A percentile compares a stretch with the other conserved stretches of the same genome.
Conservation (phyloP, 495 filamentous ascomycete species). For the Tuber calosporum region DNA sequence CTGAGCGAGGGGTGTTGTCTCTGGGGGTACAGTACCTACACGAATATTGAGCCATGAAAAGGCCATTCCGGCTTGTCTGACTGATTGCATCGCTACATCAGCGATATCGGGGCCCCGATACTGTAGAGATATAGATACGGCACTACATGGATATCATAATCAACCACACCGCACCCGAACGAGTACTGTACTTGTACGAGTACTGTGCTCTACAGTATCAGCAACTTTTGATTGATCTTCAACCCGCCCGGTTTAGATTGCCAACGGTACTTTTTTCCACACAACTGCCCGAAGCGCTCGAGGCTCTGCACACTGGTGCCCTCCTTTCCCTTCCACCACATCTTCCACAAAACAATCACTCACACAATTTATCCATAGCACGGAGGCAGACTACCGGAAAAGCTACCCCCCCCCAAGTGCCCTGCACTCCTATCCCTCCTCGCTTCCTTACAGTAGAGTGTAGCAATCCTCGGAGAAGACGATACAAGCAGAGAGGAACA, state of each 20-base stretch:
- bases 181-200: no score
- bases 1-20: not conserved
- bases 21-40: no score
- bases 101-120: not conserved
- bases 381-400: not conserved
- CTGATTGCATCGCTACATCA: not conserved
- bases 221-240: not conserved
- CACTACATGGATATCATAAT: not conserved
- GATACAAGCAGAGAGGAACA: not conserved
- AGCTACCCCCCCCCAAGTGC: not conserved
- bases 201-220: no score
- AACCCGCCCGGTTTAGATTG: not conserved
- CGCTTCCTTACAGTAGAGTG: not conserved
- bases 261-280: not conserved
- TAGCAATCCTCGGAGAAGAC: not conserved
- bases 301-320: not conserved
- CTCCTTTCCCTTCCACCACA: not conserved
- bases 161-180: not conserved
- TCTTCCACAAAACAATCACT: not conserved
- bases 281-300: not conserved
- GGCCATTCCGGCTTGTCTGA: not conserved
- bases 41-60: not conserved
- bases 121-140: not conserved
- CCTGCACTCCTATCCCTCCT: not conserved
- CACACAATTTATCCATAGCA: not conserved